Evolutionary conservation across 768 basidiomycete genomes (phyloP).

Genomic region (Amanita muscaria): DNA sequence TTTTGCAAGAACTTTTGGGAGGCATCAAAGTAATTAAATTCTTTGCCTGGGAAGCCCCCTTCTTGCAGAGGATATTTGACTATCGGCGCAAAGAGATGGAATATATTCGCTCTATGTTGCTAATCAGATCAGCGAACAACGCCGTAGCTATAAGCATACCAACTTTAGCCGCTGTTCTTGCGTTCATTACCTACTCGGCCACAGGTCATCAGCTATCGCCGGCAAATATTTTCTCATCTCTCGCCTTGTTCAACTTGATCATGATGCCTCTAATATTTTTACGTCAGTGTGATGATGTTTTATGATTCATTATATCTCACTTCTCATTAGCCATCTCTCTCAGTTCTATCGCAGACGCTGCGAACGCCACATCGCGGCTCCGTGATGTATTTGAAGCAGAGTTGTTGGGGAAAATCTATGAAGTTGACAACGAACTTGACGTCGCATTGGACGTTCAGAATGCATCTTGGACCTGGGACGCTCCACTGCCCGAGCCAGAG

Average conservation of each 20-base stretch:
- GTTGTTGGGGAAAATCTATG: conserved; percentile 47
- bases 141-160: conserved; percentile 68
- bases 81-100: conserved; percentile 66
- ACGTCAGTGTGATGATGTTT: conserved; percentile 26
- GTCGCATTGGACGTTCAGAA: conserved; percentile 57
- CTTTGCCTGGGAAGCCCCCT: conserved; percentile 84
- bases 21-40: conserved; percentile 92
- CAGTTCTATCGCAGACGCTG: conserved; percentile 68
- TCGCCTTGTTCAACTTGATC: conserved; percentile 79
- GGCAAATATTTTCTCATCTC: conserved; percentile 71
- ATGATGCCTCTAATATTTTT: conserved; percentile 75
- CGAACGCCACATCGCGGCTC: conserved; percentile 71
- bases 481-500: conserved; percentile 46
- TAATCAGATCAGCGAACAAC: conserved; percentile 58
- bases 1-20: conserved; percentile 82
- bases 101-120: conserved; percentile 56
- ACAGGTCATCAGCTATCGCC: conserved; percentile 63
- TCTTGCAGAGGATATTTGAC: conserved; percentile 60
- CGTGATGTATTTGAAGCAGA: conserved; percentile 82
- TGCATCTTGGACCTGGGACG: conserved; percentile 85
- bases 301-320: conserved; percentile 8
- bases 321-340: conserved; percentile 41
- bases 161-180: conserved; percentile 66
- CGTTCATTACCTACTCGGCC: conserved; percentile 69
- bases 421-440: conserved; percentile 45